These are phyloP conservation scores for Sphaerulina musiva DNA, from an alignment of 2,329 filamentous ascomycete species.

Conservation along the genomic window DNA sequence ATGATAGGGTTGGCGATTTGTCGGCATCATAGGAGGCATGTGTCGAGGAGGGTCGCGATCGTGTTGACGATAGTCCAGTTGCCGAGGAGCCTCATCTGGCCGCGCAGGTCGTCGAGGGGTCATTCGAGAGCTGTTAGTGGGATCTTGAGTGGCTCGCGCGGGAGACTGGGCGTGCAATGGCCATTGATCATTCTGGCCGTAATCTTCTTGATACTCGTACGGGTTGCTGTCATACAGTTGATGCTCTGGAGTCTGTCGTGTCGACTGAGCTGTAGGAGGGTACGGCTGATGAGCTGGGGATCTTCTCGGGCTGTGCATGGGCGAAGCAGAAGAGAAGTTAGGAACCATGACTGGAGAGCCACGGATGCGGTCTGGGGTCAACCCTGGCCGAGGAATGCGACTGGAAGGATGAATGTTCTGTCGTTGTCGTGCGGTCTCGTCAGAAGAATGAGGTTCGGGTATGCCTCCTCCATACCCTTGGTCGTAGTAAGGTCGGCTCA, in stretches of 20 bases:
- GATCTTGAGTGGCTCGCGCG: slow-evolving; percentile 5
- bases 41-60: slow-evolving; percentile 15
- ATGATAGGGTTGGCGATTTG: slow-evolving; percentile 10
- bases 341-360: slow-evolving; percentile 20
- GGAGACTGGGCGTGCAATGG: slow-evolving; percentile 19
- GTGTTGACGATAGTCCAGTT: slow-evolving; percentile 13
- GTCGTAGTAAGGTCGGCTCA: slow-evolving; percentile 19
- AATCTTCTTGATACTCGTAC: slow-evolving; percentile 21
- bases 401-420: slow-evolving; percentile 9
- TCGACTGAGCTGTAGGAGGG: slow-evolving; percentile 8
- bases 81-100: slow-evolving; percentile 20
- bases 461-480: slow-evolving; percentile 13
- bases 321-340: slow-evolving; percentile 7
- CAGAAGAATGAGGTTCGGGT: slow-evolving; percentile 9
- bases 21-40: slow-evolving; percentile 12
- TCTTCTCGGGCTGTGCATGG: slow-evolving; percentile 13
- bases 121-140: slow-evolving; percentile 14
- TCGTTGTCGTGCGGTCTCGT: slow-evolving; percentile 10
- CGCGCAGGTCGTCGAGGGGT: slow-evolving; percentile 26
- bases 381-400: slow-evolving; percentile 14
- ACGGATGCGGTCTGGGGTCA: slow-evolving; percentile 16
- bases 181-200: slow-evolving; percentile 24
- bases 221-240: slow-evolving; percentile 26
- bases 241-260: slow-evolving; percentile 16
- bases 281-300: slow-evolving; percentile 13